Conservation (phyloP, 345 rosid species). For the Syzygium oleosum region DNA sequence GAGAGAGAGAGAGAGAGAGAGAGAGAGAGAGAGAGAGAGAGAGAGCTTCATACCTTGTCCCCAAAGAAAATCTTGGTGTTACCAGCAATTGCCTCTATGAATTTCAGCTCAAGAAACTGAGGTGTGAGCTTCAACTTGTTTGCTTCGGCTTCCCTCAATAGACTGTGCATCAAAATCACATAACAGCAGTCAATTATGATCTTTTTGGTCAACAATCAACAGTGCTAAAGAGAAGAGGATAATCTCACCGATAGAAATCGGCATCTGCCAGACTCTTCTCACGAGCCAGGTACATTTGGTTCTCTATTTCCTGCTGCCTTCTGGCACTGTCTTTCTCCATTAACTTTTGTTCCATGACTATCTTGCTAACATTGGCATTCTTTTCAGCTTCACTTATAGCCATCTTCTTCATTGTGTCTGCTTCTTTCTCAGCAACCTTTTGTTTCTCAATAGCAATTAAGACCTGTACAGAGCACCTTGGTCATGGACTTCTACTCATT, state of each 20-base stretch:
- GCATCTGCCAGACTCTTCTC: slow-evolving; percentile 84
- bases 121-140: slow-evolving; percentile 87
- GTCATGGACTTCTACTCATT: background rate
- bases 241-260: slow-evolving; percentile 61
- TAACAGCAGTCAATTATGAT: background rate
- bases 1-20: background rate
- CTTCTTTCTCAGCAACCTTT: slow-evolving; percentile 83
- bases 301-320: slow-evolving; percentile 77
- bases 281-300: slow-evolving; percentile 67
- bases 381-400: slow-evolving; percentile 94
- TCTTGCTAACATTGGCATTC: slow-evolving; percentile 73
- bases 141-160: slow-evolving; percentile 80
- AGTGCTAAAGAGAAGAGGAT: background rate
- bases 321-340: slow-evolving; percentile 80
- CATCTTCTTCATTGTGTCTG: slow-evolving; percentile 80
- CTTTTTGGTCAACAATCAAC: background rate
- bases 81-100: slow-evolving; percentile 76
- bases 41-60: slow-evolving; percentile 53
- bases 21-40: background rate
- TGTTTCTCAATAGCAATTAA: slow-evolving; percentile 78
- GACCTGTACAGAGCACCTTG: slow-evolving; percentile 33
- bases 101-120: slow-evolving; percentile 79
- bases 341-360: slow-evolving; percentile 76
- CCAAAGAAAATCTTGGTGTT: slow-evolving; percentile 92
- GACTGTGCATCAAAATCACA: slow-evolving; percentile 21